Evolutionary conservation across 768 basidiomycete species (phyloP).

Genomic region (Amylocystis lapponica): DNA sequence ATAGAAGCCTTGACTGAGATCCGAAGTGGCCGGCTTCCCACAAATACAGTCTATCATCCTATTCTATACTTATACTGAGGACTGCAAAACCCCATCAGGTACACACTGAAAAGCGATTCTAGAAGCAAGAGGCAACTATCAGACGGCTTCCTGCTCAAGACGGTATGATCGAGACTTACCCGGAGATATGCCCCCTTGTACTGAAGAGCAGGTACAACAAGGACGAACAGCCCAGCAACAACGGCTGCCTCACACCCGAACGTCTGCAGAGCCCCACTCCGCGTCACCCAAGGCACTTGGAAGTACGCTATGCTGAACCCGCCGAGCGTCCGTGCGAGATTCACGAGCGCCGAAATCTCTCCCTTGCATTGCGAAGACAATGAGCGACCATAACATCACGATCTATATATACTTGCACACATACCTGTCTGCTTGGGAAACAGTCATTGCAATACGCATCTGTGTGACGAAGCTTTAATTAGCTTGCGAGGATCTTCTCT

Average conservation of each 20-base stretch:
- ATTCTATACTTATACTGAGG: too few species aligned
- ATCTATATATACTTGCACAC: background rate
- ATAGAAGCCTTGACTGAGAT: too few species aligned
- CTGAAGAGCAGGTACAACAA: conserved; percentile 48
- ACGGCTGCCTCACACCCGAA: conserved; percentile 62
- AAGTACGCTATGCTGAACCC: conserved; percentile 64
- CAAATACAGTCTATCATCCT: too few species aligned
- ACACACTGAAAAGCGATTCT: too few species aligned
- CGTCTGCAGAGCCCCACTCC: conserved; percentile 54
- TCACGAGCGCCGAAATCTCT: conserved; percentile 58
- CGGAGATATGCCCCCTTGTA: conserved; percentile 40
- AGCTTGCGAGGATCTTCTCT: conserved; percentile 14
- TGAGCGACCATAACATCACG: background rate
- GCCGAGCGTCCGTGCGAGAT: conserved; percentile 48
- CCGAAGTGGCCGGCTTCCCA: too few species aligned
- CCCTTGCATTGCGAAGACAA: conserved; percentile 32
- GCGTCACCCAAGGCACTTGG: conserved; percentile 59
- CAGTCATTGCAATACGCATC: conserved; percentile 46
- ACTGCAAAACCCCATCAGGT: too few species aligned
- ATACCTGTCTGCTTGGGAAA: conserved; percentile 39
- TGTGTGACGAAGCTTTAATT: too few species aligned
- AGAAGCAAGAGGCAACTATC: too few species aligned
- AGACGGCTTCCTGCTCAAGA: too few species aligned
- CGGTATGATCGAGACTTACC: too few species aligned
- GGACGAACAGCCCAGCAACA: conserved; percentile 43